Evolutionary conservation across 345 rosid genomes (phyloP), one percentile per base, ranked within the genome.

Genomic region (Gossypium rotundifolium): DNA sequence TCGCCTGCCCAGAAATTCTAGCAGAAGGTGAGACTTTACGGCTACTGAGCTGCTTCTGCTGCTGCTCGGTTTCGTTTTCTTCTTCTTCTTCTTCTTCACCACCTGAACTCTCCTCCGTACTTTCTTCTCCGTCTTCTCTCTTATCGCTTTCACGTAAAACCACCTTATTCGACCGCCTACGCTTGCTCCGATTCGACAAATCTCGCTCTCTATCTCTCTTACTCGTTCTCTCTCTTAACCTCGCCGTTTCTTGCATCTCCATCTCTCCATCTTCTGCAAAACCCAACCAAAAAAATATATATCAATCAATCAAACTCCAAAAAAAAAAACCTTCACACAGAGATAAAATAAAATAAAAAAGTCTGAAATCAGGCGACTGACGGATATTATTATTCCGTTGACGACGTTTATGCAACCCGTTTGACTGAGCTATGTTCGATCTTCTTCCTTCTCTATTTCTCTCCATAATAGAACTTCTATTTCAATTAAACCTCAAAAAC

Each of bases 391-490:
- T 71, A 74, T 59, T 40, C 65, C 86, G 73, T 2, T 79, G 88
- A 55, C 88, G 81, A 42, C 88, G 89, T 72, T 82, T 83, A 6
- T 76, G 16, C 12, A 86, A 74, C 40, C 85, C 91, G 5, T 65
- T 65, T 4, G 70, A 44, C n/a, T 27, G 54, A 45, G 54, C n/a
- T 3, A 22, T 53, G 63, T 83, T 82, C 5, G 79, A 75, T 79
- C 85, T 81, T 83, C 85, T 83, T 60, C 68, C 80, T 79, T 85
- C 89, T 55, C 82, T 79, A 70, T 17, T 75, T 77, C 80, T 84
- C 33, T 89, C 91, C 91, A 84, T 89, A 57, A 65, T 65, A 45
- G 25, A 59, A 33, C 40, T 33, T 18, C 51, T 27, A n/a, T 13
- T 33, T 17, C 45, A 11, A 49, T 25, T 16, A 49, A 68, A 68